These are phyloP conservation scores for Periconia sp. DNA, from an alignment of 2,329 filamentous ascomycete genomes.

Conservation along the genomic window DNA sequence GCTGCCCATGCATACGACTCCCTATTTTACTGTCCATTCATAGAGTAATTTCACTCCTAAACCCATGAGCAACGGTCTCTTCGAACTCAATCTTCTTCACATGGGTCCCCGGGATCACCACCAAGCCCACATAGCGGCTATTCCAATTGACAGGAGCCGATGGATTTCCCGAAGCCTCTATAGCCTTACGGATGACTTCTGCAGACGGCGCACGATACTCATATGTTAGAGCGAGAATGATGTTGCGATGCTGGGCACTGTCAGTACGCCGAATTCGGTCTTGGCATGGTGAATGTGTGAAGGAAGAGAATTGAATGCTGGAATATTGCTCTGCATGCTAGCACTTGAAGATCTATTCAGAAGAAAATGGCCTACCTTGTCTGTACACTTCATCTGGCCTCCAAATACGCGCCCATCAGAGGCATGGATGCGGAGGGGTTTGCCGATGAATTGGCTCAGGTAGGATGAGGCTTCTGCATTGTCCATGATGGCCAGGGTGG, in stretches of 20 bases:
- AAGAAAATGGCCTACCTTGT: slow-evolving; percentile 66
- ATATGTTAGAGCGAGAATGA: slow-evolving; percentile 84
- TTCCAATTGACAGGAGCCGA: slow-evolving; percentile 72
- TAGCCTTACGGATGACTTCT: slow-evolving; percentile 49
- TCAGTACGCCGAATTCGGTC: too few species aligned
- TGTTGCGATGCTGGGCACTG: slow-evolving; percentile 74
- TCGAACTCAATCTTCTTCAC: slow-evolving; percentile 90
- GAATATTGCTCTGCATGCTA: neutral
- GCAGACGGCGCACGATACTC: slow-evolving; percentile 79
- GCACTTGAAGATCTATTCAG: too few species aligned
- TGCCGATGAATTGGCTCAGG: slow-evolving; percentile 73
- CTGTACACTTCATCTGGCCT: slow-evolving; percentile 92
- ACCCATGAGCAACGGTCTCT: slow-evolving; percentile 52
- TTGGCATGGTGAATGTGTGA: neutral
- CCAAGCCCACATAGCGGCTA: slow-evolving; percentile 83
- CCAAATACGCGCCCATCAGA: slow-evolving; percentile 88
- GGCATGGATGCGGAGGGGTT: slow-evolving; percentile 78
- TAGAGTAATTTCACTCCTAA: slow-evolving; percentile 29
- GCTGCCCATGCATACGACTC: neutral
- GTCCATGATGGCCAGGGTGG: too few species aligned
- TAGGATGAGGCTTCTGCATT: slow-evolving; percentile 62
- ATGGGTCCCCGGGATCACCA: slow-evolving; percentile 86
- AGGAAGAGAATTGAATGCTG: neutral
- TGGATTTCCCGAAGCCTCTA: slow-evolving; percentile 42
- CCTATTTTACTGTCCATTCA: too few species aligned